Conservation (phyloP, 768 basidiomycete species). For the Termitomyces sp. region DNA sequence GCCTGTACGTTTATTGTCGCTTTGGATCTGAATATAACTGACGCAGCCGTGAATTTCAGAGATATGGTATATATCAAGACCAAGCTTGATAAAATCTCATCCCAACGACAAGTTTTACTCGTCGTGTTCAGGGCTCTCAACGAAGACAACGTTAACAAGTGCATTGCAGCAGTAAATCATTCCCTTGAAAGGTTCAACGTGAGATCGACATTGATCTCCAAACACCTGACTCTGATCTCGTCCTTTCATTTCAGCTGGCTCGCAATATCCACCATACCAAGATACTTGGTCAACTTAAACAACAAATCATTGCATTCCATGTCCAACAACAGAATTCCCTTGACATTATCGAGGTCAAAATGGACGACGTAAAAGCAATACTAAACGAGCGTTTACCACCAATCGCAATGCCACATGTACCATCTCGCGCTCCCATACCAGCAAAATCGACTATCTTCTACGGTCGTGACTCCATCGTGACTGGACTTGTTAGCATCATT, state of each 20-base stretch:
- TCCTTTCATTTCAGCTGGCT: not conserved
- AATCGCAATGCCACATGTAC: not conserved
- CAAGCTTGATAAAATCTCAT: slow-evolving; percentile 4
- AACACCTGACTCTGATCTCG: not conserved
- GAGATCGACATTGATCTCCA: not conserved
- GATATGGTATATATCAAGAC: slow-evolving; percentile 1
- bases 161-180: not conserved
- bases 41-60: not conserved
- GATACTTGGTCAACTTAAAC: not conserved
- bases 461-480: slow-evolving; percentile 16
- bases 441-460: slow-evolving; percentile 15
- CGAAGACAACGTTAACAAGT: slow-evolving; percentile 8
- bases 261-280: not conserved
- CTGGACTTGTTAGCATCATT: slow-evolving; percentile 11
- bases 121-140: slow-evolving; percentile 2
- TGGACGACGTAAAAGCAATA: slow-evolving; percentile 5
- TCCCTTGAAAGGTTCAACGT: slow-evolving; percentile 7
- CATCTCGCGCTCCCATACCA: slow-evolving; percentile 2
- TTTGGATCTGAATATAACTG: not conserved
- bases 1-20: not conserved
- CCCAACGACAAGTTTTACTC: not conserved
- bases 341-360: not conserved
- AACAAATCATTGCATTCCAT: slow-evolving; percentile 1
- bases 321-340: not conserved
- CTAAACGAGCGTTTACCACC: not conserved